A percentile compares a stretch with the other conserved stretches of the same genome.
These are phyloP conservation scores for Termitomyces bulborhizus DNA, from an alignment of 768 basidiomycete species.

Conservation along the genomic window DNA sequence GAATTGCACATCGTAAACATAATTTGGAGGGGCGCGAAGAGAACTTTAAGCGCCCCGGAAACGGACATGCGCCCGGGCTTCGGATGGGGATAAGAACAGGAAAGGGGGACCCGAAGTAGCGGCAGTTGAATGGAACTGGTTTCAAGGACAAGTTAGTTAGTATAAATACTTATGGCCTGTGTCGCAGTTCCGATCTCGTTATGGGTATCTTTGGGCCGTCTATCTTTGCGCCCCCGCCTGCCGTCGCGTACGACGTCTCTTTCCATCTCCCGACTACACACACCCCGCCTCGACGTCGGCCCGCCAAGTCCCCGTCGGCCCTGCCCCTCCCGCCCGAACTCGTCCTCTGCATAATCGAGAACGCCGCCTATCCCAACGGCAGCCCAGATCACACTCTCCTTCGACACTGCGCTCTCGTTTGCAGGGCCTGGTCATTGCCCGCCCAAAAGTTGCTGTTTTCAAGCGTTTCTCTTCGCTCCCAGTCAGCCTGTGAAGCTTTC, in stretches of 20 bases:
- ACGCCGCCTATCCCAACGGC: conserved; percentile 34
- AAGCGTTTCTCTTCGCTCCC: conserved; percentile 46
- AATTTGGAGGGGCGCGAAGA: no score
- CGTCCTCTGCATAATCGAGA: conserved; percentile 56
- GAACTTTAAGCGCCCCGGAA: no score
- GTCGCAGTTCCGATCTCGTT: neutral
- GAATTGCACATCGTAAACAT: no score
- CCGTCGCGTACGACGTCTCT: conserved; percentile 29
- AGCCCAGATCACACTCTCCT: conserved; percentile 37
- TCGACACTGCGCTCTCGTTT: conserved; percentile 54
- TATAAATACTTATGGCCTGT: neutral
- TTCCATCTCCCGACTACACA: conserved; percentile 26
- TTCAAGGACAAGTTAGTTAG: neutral
- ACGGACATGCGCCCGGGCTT: neutral
- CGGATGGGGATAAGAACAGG: neutral
- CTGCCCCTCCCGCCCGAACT: conserved; percentile 55
- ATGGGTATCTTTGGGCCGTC: neutral
- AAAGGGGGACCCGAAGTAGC: neutral
- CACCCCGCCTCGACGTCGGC: conserved; percentile 14
- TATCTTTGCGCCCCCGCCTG: neutral
- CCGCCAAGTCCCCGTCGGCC: conserved; percentile 14
- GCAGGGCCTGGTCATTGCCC: conserved; percentile 56
- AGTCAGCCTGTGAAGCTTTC: conserved; percentile 50
- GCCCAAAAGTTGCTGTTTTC: conserved; percentile 64
- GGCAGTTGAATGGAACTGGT: neutral